Evolutionary conservation across 2,329 filamentous ascomycete species (phyloP).

Genomic region (Incumbomyces lentus): DNA sequence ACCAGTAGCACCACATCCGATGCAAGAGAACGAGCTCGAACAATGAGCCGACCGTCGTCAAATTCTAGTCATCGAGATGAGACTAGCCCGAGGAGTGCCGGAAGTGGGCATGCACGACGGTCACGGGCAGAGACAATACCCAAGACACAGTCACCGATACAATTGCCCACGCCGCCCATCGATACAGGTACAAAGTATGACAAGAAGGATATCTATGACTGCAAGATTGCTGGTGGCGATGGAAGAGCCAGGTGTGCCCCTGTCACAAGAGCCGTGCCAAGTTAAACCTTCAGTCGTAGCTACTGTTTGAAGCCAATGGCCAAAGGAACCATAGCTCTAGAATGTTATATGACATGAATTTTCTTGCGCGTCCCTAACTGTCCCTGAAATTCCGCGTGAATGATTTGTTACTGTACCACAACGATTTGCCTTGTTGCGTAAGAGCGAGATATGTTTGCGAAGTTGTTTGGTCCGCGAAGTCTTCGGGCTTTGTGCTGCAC

Average conservation of each 20-base stretch:
- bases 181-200: not conserved
- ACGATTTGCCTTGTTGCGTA: too few relatives aligned
- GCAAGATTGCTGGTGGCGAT: too few relatives aligned
- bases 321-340: too few relatives aligned
- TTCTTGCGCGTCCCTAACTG: too few relatives aligned
- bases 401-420: too few relatives aligned
- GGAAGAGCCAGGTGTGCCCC: not conserved
- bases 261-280: not conserved
- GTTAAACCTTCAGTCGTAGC: not conserved
- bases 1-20: not conserved
- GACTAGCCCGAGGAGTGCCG: not conserved
- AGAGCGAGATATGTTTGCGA: too few relatives aligned
- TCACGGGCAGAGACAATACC: slow-evolving; percentile 1
- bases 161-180: not conserved
- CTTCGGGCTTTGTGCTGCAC: too few relatives aligned
- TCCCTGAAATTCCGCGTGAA: too few relatives aligned
- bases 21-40: not conserved
- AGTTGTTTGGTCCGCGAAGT: too few relatives aligned
- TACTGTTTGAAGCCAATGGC: too few relatives aligned
- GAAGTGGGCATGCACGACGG: not conserved
- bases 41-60: not conserved
- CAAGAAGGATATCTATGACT: slow-evolving; percentile 3
- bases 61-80: not conserved
- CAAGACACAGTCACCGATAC: not conserved
- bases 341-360: too few relatives aligned